These are phyloP conservation scores for Neurospora sublineolata DNA, from an alignment of 495 filamentous ascomycete genomes.

Conservation along the genomic window DNA sequence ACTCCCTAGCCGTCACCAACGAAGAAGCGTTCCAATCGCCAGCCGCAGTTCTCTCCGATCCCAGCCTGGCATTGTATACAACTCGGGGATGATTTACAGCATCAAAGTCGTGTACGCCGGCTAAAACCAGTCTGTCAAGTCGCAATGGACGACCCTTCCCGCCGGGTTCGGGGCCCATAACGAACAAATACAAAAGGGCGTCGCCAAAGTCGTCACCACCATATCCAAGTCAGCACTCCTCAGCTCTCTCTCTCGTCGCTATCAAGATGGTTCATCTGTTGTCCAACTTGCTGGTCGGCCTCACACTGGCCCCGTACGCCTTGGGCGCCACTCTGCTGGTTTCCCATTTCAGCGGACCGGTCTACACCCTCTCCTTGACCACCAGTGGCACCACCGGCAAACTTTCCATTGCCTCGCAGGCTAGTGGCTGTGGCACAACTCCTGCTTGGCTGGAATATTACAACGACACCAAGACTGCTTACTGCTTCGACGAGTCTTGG, in stretches of 20 bases:
- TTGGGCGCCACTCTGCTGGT: constrained; percentile 28
- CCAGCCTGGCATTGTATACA: not conserved
- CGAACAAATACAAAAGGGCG: not conserved
- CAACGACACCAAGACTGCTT: constrained; percentile 34
- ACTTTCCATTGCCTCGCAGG: constrained; percentile 21
- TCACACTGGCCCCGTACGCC: constrained; percentile 17
- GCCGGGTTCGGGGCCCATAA: not conserved
- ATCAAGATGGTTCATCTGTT: not conserved
- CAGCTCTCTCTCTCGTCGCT: not conserved
- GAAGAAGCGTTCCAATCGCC: not conserved
- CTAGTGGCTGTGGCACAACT: constrained; percentile 23
- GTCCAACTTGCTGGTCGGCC: constrained; percentile 4
- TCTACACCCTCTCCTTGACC: constrained; percentile 28
- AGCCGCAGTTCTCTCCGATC: not conserved
- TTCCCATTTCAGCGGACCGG: constrained; percentile 31
- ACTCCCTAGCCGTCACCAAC: not conserved
- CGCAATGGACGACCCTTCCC: not conserved
- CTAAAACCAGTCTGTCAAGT: not conserved
- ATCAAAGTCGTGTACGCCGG: not conserved
- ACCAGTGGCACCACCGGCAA: constrained; percentile 12
- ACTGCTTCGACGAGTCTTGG: constrained; percentile 48
- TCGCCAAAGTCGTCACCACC: not conserved
- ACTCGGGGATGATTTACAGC: not conserved
- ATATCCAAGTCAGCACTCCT: not conserved
- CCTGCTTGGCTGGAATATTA: constrained; percentile 49